Evolutionary conservation across 441 rosid species (phyloP).

Genomic region (Jatropha multifida): DNA sequence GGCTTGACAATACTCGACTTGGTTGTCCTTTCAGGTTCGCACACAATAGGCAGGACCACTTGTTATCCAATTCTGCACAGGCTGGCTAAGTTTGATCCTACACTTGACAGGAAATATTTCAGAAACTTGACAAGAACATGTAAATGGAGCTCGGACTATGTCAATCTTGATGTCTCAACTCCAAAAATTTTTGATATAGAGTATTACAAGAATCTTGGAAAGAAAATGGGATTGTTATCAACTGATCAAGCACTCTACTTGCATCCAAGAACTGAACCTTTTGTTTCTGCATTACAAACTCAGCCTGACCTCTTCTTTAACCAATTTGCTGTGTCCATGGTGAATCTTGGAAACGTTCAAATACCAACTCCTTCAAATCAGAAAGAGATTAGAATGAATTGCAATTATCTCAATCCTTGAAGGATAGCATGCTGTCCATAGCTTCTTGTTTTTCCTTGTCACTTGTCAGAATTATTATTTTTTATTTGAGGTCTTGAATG

Average conservation of each 20-base stretch:
- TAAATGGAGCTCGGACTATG: slow-evolving; percentile 23
- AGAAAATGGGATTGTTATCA: slow-evolving; percentile 38
- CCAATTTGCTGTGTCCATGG: slow-evolving; percentile 53
- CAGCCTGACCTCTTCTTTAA: slow-evolving; percentile 33
- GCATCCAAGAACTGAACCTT: slow-evolving; percentile 36
- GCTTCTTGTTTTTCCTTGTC: too few relatives aligned
- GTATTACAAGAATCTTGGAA: slow-evolving; percentile 40
- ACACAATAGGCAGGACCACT: slow-evolving; percentile 48
- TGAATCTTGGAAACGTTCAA: slow-evolving; percentile 47
- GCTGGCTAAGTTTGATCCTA: slow-evolving; percentile 33
- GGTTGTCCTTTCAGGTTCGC: slow-evolving; percentile 53
- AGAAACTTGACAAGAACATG: slow-evolving; percentile 33
- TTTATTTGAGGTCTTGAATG: too few relatives aligned
- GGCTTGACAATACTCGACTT: slow-evolving; percentile 47
- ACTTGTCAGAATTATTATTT: too few relatives aligned
- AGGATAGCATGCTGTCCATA: too few relatives aligned
- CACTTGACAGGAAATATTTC: slow-evolving; percentile 30
- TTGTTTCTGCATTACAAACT: slow-evolving; percentile 32
- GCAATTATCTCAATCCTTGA: slow-evolving; percentile 30
- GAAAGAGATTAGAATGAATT: slow-evolving; percentile 41
- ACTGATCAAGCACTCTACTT: slow-evolving; percentile 40
- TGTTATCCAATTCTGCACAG: slow-evolving; percentile 39
- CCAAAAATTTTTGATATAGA: slow-evolving; percentile 37
- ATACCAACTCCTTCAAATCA: slow-evolving; percentile 23
- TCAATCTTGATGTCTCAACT: slow-evolving; percentile 42